phyloP scores from a whole-genome alignment of 2,329 filamentous ascomycete species.

The Cladosporium sp. region DNA sequence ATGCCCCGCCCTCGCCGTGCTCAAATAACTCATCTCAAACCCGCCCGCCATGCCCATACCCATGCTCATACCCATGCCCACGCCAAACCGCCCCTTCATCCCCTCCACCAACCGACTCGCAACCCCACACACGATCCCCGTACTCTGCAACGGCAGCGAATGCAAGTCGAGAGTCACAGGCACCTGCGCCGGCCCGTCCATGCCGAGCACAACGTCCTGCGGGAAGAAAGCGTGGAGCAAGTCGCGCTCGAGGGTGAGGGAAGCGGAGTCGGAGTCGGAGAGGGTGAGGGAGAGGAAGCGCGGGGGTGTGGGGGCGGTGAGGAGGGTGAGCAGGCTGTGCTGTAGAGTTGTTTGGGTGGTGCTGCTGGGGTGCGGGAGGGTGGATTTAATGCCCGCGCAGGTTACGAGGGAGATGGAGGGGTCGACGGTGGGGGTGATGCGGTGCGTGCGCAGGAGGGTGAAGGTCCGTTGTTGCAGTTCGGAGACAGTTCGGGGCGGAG shows the following conservation, averaged over 20 bases:
- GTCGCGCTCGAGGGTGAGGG: slow-evolving; percentile 65
- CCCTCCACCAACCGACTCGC: slow-evolving; percentile 77
- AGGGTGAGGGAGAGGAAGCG: slow-evolving; percentile 71
- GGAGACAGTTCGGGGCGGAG: slow-evolving; percentile 70
- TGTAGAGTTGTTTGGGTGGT: slow-evolving; percentile 41
- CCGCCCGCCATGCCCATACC: slow-evolving; percentile 38
- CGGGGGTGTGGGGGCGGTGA: slow-evolving; percentile 47
- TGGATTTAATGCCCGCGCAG: slow-evolving; percentile 64
- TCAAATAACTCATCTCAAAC: slow-evolving; percentile 80
- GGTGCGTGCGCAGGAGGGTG: slow-evolving; percentile 69
- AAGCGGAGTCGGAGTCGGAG: slow-evolving; percentile 69
- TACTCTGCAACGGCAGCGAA: slow-evolving; percentile 77
- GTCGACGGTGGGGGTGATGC: slow-evolving; percentile 70
- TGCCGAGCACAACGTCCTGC: slow-evolving; percentile 67
- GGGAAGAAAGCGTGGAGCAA: slow-evolving; percentile 54
- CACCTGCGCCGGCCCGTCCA: slow-evolving; percentile 65
- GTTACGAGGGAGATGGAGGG: slow-evolving; percentile 68
- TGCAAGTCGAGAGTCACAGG: slow-evolving; percentile 86
- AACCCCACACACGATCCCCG: slow-evolving; percentile 92
- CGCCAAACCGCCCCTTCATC: slow-evolving; percentile 38
- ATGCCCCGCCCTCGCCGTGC: slow-evolving; percentile 81
- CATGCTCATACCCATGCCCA: not conserved
- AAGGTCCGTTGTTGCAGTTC: slow-evolving; percentile 85
- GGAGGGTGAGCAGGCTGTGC: slow-evolving; percentile 46
- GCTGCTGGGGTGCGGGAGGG: slow-evolving; percentile 23